A percentile compares a stretch with the other conserved stretches of the same genome.
phyloP scores from a whole-genome alignment of 495 filamentous ascomycete species.

The Xylaria palmicola region DNA sequence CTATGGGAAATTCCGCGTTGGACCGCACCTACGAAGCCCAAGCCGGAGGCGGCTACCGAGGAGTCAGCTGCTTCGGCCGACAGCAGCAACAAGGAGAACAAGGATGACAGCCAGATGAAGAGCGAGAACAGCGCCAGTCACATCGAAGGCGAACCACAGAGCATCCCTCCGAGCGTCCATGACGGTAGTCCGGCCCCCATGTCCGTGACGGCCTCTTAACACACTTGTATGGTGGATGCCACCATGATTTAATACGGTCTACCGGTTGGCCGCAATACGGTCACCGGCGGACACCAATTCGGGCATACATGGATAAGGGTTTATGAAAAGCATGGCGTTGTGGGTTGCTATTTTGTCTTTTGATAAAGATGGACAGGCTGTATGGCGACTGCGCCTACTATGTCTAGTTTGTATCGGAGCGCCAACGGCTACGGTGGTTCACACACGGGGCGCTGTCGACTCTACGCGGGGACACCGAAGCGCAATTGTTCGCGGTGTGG shows the following conservation, averaged over 20 bases:
- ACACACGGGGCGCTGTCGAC: neutral
- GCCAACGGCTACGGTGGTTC: neutral
- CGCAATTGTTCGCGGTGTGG: neutral
- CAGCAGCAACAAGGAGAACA: constrained; percentile 75
- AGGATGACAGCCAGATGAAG: constrained; percentile 63
- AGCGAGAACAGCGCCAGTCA: constrained; percentile 71
- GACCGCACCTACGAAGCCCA: constrained; percentile 65
- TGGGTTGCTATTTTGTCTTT: constrained; percentile 2
- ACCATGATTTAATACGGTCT: neutral
- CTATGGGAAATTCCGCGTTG: constrained; percentile 82
- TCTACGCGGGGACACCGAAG: neutral
- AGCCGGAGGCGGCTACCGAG: constrained; percentile 30
- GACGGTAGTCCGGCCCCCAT: constrained; percentile 47
- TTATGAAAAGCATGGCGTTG: constrained; percentile 16
- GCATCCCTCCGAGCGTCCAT: constrained; percentile 39
- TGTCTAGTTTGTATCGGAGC: neutral
- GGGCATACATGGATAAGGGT: constrained; percentile 16
- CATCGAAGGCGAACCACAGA: constrained; percentile 47
- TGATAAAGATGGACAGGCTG: neutral
- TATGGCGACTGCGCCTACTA: neutral
- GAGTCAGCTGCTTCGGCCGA: constrained; percentile 52
- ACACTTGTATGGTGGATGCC: neutral
- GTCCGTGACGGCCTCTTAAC: constrained; percentile 30
- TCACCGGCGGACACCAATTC: constrained; percentile 1
- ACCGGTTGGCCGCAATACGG: neutral